A percentile compares a stretch with the other conserved stretches of the same genome.
These are phyloP conservation scores for Penicillium goetzii DNA, from an alignment of 495 filamentous ascomycete species.

Conservation along the genomic window DNA sequence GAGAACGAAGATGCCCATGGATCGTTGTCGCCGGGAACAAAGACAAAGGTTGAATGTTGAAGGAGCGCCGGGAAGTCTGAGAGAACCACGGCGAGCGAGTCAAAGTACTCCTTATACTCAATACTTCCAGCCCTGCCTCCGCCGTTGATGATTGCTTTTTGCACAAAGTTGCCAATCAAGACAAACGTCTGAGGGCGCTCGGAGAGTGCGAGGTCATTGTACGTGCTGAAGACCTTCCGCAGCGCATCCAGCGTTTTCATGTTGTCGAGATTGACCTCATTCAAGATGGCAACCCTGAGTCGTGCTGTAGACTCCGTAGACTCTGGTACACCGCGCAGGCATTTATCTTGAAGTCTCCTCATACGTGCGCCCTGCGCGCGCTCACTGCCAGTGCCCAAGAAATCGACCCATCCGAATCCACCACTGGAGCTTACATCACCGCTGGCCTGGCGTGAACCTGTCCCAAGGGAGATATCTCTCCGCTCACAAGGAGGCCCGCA, in stretches of 20 bases:
- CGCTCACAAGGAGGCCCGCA: slow-evolving; percentile 90
- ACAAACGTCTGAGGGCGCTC: slow-evolving; percentile 77
- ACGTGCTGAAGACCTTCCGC: slow-evolving; percentile 70
- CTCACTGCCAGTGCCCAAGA: slow-evolving; percentile 88
- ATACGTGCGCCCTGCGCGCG: slow-evolving; percentile 81
- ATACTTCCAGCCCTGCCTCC: slow-evolving; percentile 72
- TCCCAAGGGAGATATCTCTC: slow-evolving; percentile 75
- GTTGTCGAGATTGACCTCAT: slow-evolving; percentile 84
- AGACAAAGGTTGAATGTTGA: slow-evolving; percentile 79
- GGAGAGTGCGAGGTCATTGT: slow-evolving; percentile 51
- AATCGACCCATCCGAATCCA: slow-evolving; percentile 96
- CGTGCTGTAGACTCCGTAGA: slow-evolving; percentile 36
- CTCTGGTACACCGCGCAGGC: slow-evolving; percentile 32
- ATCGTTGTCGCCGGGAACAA: slow-evolving; percentile 95
- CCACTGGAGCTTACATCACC: slow-evolving; percentile 65
- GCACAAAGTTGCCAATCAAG: slow-evolving; percentile 83
- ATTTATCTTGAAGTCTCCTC: slow-evolving; percentile 68
- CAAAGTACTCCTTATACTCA: slow-evolving; percentile 93
- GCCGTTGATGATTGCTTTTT: slow-evolving; percentile 67
- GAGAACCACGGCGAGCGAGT: slow-evolving; percentile 80
- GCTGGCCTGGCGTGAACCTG: slow-evolving; percentile 55
- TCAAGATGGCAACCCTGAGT: slow-evolving; percentile 69
- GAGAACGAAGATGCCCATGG: slow-evolving; percentile 89
- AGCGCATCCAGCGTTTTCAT: slow-evolving; percentile 76
- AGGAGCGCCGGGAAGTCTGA: slow-evolving; percentile 83